These are phyloP conservation scores for Stachybotrys elegans DNA, from an alignment of 2,329 filamentous ascomycete genomes.

Conservation along the genomic window DNA sequence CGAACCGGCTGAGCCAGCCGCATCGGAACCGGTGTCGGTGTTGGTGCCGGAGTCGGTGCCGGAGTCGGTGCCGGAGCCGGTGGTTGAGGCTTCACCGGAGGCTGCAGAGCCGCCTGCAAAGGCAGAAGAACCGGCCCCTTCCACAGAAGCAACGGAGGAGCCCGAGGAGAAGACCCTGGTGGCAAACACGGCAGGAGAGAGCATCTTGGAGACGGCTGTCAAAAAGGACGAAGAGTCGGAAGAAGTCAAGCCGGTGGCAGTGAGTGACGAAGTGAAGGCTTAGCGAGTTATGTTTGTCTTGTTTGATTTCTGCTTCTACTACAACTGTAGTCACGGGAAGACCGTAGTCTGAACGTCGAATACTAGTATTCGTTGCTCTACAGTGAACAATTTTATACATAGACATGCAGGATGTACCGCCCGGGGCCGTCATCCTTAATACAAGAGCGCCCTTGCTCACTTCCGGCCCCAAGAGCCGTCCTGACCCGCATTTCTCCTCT, in stretches of 20 bases:
- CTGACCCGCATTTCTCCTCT: constrained; percentile 28
- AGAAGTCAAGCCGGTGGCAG: constrained; percentile 27
- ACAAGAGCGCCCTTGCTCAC: too few relatives aligned
- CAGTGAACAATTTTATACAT: too few relatives aligned
- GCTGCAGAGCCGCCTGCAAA: constrained; percentile 5
- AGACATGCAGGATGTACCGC: too few relatives aligned
- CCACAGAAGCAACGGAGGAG: neutral
- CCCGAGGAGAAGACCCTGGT: constrained; percentile 29
- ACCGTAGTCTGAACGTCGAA: too few relatives aligned
- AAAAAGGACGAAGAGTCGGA: constrained; percentile 26
- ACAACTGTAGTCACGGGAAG: too few relatives aligned
- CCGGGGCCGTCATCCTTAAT: too few relatives aligned
- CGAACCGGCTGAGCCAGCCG: neutral
- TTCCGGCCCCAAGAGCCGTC: constrained; percentile 19
- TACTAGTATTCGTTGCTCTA: too few relatives aligned
- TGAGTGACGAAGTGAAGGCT: constrained; percentile 27
- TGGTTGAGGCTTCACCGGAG: constrained; percentile 3
- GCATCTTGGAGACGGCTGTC: constrained; percentile 33
- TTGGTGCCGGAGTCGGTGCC: neutral
- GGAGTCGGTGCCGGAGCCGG: neutral
- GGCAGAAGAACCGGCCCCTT: constrained; percentile 1
- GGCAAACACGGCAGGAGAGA: constrained; percentile 38
- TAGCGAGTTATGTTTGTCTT: too few relatives aligned
- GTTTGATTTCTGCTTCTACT: too few relatives aligned
- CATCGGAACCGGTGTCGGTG: too few relatives aligned